Evolutionary conservation across 202 grass and related monocot genomes (phyloP).

Genomic region (Panicum virgatum): DNA sequence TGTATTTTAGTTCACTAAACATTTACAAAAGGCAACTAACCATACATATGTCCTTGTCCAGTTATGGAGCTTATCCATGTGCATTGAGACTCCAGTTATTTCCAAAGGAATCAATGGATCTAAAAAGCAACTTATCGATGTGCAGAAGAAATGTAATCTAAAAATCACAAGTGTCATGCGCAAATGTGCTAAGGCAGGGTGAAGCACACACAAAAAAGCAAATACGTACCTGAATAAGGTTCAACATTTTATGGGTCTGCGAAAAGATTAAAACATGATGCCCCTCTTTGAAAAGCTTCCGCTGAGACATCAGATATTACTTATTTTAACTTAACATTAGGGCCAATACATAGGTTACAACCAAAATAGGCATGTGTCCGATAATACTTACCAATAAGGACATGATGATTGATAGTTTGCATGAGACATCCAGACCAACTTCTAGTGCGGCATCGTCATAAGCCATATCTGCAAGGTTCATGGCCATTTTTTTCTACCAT

Average conservation of each 20-base stretch:
- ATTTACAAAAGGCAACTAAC: neutral
- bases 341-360: slow-evolving; percentile 30
- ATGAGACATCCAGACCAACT: slow-evolving; percentile 64
- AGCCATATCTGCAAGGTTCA: slow-evolving; percentile 77
- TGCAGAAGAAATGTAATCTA: neutral
- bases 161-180: neutral
- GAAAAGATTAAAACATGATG: slow-evolving; percentile 86
- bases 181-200: neutral
- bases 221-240: slow-evolving; percentile 75
- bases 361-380: slow-evolving; percentile 10
- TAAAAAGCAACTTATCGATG: no score
- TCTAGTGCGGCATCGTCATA: slow-evolving; percentile 49
- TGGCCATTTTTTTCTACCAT: slow-evolving; percentile 82
- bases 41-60: neutral
- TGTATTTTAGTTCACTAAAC: slow-evolving; percentile 4
- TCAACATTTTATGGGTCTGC: slow-evolving; percentile 86
- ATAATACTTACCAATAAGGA: slow-evolving; percentile 69
- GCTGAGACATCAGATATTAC: slow-evolving; percentile 49
- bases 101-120: no score
- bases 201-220: neutral
- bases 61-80: neutral
- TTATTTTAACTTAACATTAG: slow-evolving; percentile 27
- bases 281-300: slow-evolving; percentile 74
- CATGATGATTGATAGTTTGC: slow-evolving; percentile 85
- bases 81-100: neutral